Evolutionary conservation across 345 rosid genomes (phyloP), one percentile per base, ranked within the genome.

Genomic region (Kandelia obovata): DNA sequence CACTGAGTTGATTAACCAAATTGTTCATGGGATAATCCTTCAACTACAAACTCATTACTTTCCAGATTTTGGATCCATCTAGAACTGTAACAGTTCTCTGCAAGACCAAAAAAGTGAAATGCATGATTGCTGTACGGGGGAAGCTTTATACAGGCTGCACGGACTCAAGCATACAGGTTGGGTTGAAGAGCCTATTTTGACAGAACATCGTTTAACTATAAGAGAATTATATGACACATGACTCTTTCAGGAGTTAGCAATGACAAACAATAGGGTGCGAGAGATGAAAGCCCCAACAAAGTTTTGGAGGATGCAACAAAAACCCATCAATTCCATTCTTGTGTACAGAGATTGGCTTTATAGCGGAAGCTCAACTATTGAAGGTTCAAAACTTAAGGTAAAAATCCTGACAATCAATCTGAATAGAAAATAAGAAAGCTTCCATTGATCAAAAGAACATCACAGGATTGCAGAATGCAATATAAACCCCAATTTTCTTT

Each of bases 91-190:
- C 78, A 62, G 82, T 81, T 58, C 70, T 84, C 56, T 87, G 82
- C 81, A 88, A 80, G 76, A 75, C 80, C 53, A 91, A 85, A 77
- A 82, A 80, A 35, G 87, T 81, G 60, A 89, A 85, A 69, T 82
- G 90, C 83, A 86, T 88, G 84, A 83, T 68, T 32, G 65, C 78
- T 69, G n/a, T 80, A 0, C 87, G 79, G 60, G 97, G 92, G 77
- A 94, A 83, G 84, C 80, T 89, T 55, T 94, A 89, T 23, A 53
- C 79, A 5, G 97, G 98, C 69, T 91, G 96, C 81, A 64, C 19
- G 53, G 96, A 94, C 83, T 88, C 98, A 66, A 88, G 98, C 83
- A 86, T 91, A 80, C 92, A 85, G 92, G 98, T 91, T n/a, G 32
- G 39, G 56, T 27, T 70, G 20, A 27, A 74, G 19, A 51, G 27